Percentiles rank a stretch among this genome's conserved stretches.
Evolutionary conservation across 495 filamentous ascomycete species (phyloP).

Genomic region (Daldinia bambusicola): DNA sequence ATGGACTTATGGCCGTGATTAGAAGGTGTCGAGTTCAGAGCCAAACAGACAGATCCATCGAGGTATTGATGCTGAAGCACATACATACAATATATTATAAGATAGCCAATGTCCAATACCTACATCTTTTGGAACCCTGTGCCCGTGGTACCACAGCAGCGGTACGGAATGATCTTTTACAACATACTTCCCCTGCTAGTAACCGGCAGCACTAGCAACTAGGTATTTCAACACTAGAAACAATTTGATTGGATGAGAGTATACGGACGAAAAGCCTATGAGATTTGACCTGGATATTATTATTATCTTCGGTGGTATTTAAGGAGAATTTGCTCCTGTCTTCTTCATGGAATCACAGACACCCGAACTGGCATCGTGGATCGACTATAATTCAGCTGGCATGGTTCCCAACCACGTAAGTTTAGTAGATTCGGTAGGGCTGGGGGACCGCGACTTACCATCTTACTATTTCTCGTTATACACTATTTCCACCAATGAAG

Average conservation of each 20-base stretch:
- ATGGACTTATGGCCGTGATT: not conserved
- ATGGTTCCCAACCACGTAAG: not conserved
- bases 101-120: no score
- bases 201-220: slow-evolving; percentile 5
- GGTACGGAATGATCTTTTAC: not conserved
- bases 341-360: not conserved
- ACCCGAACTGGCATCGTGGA: not conserved
- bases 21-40: not conserved
- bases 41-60: not conserved
- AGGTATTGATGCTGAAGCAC: not conserved
- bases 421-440: slow-evolving; percentile 2
- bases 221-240: not conserved
- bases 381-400: slow-evolving; percentile 9
- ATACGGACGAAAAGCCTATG: not conserved
- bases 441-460: not conserved
- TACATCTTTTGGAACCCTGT: no score
- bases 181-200: slow-evolving; percentile 3
- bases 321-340: not conserved
- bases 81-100: no score
- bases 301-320: not conserved
- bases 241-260: slow-evolving; percentile 17
- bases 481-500: slow-evolving; percentile 28
- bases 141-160: not conserved
- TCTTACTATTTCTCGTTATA: slow-evolving; percentile 10
- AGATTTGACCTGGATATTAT: not conserved